Conservation (phyloP, 345 rosid species). For the Eucalyptus fibrosa region DNA sequence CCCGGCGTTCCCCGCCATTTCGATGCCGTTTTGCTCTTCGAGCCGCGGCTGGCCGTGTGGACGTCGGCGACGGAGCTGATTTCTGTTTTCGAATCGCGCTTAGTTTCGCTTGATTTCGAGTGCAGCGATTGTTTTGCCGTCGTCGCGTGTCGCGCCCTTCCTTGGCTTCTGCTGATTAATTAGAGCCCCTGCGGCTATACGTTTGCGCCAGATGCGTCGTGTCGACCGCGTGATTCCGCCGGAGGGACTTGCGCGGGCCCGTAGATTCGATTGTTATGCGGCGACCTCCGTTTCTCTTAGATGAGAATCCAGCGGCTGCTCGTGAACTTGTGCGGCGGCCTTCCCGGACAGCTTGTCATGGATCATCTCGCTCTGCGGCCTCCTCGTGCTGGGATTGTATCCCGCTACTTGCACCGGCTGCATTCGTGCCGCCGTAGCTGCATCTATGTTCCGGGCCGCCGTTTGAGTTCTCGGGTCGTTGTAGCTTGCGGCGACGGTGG, state of each 20-base stretch:
- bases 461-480: background rate
- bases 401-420: background rate
- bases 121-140: background rate
- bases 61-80: background rate
- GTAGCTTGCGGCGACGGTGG: slow-evolving; percentile 22
- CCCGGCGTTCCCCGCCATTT: background rate
- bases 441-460: background rate
- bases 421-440: background rate
- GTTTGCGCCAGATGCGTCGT: background rate
- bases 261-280: background rate
- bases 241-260: background rate
- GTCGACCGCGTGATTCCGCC: background rate
- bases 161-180: background rate
- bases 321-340: background rate
- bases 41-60: background rate
- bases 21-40: background rate
- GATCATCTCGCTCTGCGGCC: background rate
- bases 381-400: background rate
- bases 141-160: background rate
- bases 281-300: background rate
- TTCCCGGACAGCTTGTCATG: background rate
- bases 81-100: background rate
- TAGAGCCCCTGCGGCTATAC: background rate
- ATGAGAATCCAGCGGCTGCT: background rate
- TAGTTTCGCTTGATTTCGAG: background rate